Evolutionary conservation across 139 green algal species (phyloP).

Genomic region (Mychonastes homosphaera): DNA sequence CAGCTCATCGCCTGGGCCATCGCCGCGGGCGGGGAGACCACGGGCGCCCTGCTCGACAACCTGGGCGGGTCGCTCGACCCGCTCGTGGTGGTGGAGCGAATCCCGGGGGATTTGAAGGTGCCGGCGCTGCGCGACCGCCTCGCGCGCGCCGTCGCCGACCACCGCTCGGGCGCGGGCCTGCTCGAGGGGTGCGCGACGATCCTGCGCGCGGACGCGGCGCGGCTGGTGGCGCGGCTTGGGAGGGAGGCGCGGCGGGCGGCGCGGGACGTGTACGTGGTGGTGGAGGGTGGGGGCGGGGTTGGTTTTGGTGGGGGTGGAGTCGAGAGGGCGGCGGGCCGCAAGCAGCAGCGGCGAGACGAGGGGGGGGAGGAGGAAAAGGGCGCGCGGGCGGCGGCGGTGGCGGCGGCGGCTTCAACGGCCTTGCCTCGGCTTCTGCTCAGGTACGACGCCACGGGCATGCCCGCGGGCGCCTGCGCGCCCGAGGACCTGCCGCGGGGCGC

Average conservation of each 20-base stretch:
- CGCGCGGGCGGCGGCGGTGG: no score
- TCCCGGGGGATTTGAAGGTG: conserved; percentile 71
- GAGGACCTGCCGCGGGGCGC: no score
- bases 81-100: conserved; percentile 58
- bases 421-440: no score
- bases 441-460: no score
- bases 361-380: no score
- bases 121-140: conserved; percentile 59
- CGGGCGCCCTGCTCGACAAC: conserved; percentile 77
- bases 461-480: no score
- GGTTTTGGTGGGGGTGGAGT: no score
- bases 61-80: conserved; percentile 72
- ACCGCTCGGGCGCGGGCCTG: conserved; percentile 64
- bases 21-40: conserved; percentile 47
- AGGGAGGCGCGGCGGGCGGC: conserved; percentile 11
- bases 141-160: conserved; percentile 82
- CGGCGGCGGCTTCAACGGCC: no score
- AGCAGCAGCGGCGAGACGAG: no score
- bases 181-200: conserved; percentile 82
- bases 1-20: conserved; percentile 74
- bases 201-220: conserved; percentile 60
- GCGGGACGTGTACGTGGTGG: conserved; percentile 8
- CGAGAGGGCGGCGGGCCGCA: no score
- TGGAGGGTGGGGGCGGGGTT: not conserved
- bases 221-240: conserved; percentile 36